Evolutionary conservation across 768 basidiomycete species (phyloP).

Genomic region (Chalciporus piperatus): DNA sequence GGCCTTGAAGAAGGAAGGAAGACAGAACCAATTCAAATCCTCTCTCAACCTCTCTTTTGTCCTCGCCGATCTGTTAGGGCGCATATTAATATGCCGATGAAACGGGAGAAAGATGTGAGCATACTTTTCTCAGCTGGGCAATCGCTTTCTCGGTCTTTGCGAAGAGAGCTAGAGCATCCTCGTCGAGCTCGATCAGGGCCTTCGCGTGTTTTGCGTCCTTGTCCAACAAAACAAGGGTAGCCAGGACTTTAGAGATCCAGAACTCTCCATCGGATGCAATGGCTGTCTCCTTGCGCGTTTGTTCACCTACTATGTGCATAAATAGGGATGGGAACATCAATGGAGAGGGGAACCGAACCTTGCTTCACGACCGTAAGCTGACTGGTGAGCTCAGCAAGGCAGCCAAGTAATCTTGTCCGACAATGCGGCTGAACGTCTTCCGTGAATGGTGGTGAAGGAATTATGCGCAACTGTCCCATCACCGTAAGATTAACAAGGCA

Average conservation of each 20-base stretch:
- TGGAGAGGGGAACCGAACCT: conserved; percentile 35
- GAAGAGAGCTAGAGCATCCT: conserved; percentile 50
- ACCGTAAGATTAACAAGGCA: not conserved
- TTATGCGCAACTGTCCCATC: conserved; percentile 44
- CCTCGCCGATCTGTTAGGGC: conserved; percentile 9
- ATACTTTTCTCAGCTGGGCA: conserved; percentile 45
- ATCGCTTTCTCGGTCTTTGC: conserved; percentile 43
- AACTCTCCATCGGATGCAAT: conserved; percentile 71
- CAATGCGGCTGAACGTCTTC: conserved; percentile 67
- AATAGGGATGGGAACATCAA: not conserved
- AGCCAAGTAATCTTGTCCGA: conserved; percentile 66
- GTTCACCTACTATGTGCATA: conserved; percentile 35
- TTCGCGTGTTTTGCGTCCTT: conserved; percentile 67
- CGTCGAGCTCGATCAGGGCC: conserved; percentile 48
- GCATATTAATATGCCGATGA: not conserved
- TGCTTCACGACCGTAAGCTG: conserved; percentile 51
- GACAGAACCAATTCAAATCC: conserved; percentile 72
- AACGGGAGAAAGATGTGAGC: not conserved
- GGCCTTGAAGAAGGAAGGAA: conserved; percentile 68
- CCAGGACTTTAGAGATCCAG: conserved; percentile 71
- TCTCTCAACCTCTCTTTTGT: conserved; percentile 37
- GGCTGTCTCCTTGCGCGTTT: conserved; percentile 52
- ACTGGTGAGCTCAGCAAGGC: conserved; percentile 69
- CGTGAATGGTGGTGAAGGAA: conserved; percentile 69
- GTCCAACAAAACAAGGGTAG: conserved; percentile 54